These are phyloP conservation scores for Cordyceps javanica DNA, from an alignment of 2,329 filamentous ascomycete species.

Conservation along the genomic window DNA sequence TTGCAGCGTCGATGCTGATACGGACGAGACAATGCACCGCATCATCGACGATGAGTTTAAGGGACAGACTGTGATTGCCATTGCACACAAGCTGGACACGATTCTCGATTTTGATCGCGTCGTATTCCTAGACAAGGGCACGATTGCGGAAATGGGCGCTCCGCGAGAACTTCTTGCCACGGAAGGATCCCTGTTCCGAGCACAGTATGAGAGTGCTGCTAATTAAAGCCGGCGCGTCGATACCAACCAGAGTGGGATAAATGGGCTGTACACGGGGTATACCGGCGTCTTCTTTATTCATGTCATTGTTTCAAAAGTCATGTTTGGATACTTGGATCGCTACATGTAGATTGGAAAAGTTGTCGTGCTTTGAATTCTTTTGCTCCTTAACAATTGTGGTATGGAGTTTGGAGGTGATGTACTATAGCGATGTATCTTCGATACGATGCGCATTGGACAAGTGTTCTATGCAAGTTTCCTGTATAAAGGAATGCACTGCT, in stretches of 20 bases:
- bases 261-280: background rate
- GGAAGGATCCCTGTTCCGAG: slow-evolving; percentile 2
- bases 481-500: no score
- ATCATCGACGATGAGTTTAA: slow-evolving; percentile 27
- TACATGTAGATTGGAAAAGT: background rate
- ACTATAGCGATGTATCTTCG: no score
- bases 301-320: background rate
- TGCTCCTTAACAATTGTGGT: no score
- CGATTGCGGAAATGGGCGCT: slow-evolving; percentile 2
- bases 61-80: slow-evolving; percentile 44
- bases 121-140: slow-evolving; percentile 55
- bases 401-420: no score
- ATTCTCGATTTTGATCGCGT: slow-evolving; percentile 48
- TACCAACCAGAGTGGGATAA: background rate
- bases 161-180: slow-evolving; percentile 2
- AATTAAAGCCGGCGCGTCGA: background rate
- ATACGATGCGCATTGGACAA: no score
- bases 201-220: background rate
- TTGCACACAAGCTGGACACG: slow-evolving; percentile 38
- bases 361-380: no score
- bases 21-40: slow-evolving; percentile 27
- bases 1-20: slow-evolving; percentile 28
- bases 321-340: background rate
- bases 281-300: background rate
- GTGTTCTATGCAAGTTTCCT: no score